Percentiles rank a stretch among this genome's conserved stretches.
These are phyloP conservation scores for Pythium angustatum DNA, from an alignment of 352 stramenopile species.

Conservation along the genomic window DNA sequence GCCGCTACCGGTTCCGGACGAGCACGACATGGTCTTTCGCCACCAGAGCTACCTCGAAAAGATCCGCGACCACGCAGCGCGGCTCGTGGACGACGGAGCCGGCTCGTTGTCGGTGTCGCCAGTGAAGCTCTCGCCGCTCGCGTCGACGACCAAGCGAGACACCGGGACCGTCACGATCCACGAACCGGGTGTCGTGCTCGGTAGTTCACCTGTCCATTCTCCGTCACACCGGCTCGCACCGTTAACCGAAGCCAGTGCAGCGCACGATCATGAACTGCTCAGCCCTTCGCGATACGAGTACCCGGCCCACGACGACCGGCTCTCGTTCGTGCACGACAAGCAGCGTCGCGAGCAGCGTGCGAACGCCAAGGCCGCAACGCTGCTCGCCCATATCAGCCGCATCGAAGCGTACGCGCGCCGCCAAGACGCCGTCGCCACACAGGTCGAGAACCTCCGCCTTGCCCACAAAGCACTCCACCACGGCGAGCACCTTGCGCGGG, in stretches of 20 bases:
- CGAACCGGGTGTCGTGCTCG: conserved; percentile 20
- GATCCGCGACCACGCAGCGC: conserved; percentile 35
- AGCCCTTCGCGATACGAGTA: not conserved
- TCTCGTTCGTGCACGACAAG: conserved; percentile 60
- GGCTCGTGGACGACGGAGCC: conserved; percentile 1
- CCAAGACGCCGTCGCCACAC: conserved; percentile 34
- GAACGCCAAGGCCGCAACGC: conserved; percentile 36
- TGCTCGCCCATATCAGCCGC: conserved; percentile 54
- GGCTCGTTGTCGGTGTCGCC: not conserved
- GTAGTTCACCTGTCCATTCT: conserved; percentile 14
- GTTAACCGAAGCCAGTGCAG: not conserved
- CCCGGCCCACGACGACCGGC: conserved; percentile 30
- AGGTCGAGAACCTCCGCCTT: conserved; percentile 45
- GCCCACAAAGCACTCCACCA: conserved; percentile 48
- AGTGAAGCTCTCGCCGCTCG: not conserved
- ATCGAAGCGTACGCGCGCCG: conserved; percentile 45
- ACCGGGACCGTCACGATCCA: conserved; percentile 22
- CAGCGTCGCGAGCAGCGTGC: conserved; percentile 36
- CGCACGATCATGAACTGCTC: not conserved
- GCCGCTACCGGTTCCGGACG: conserved; percentile 2
- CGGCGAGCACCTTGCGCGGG: conserved; percentile 42
- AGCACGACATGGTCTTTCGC: conserved; percentile 42
- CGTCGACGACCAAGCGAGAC: not conserved
- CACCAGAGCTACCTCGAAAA: conserved; percentile 54
- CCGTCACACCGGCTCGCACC: conserved; percentile 9